phyloP scores from a whole-genome alignment of 2,329 filamentous ascomycete genomes.

The Diaporthe amygdali region DNA sequence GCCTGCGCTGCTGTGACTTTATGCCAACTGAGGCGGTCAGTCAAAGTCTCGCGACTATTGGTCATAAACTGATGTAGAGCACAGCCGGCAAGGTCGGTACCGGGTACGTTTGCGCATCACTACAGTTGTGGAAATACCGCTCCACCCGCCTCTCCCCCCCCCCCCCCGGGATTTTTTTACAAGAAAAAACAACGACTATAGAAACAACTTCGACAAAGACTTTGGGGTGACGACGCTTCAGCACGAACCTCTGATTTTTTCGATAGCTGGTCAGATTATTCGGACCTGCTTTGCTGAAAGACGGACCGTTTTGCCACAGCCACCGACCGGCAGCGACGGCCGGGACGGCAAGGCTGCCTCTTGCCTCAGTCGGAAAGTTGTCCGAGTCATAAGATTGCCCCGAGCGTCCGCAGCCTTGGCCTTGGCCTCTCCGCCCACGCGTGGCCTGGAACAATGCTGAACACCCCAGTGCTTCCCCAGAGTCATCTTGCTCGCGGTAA shows the following conservation, averaged over 20 bases:
- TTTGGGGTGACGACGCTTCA: not conserved
- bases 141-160: too few relatives aligned
- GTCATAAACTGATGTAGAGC: not conserved
- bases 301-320: not conserved
- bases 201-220: not conserved
- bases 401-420: not conserved
- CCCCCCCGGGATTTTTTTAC: too few relatives aligned
- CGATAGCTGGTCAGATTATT: not conserved
- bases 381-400: slow-evolving; percentile 14
- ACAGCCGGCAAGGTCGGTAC: not conserved
- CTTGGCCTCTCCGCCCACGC: not conserved
- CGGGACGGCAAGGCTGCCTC: slow-evolving; percentile 20
- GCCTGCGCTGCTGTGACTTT: not conserved
- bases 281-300: not conserved
- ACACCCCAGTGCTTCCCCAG: slow-evolving; percentile 9
- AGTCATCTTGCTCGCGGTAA: not conserved
- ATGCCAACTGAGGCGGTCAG: slow-evolving; percentile 5
- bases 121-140: not conserved
- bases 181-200: not conserved
- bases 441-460: slow-evolving; percentile 3
- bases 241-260: not conserved
- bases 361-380: slow-evolving; percentile 20
- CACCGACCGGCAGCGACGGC: not conserved
- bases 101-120: not conserved
- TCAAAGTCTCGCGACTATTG: not conserved